Evolutionary conservation across 306 rosid genomes (phyloP).

Genomic region (Ormosia emarginata): DNA sequence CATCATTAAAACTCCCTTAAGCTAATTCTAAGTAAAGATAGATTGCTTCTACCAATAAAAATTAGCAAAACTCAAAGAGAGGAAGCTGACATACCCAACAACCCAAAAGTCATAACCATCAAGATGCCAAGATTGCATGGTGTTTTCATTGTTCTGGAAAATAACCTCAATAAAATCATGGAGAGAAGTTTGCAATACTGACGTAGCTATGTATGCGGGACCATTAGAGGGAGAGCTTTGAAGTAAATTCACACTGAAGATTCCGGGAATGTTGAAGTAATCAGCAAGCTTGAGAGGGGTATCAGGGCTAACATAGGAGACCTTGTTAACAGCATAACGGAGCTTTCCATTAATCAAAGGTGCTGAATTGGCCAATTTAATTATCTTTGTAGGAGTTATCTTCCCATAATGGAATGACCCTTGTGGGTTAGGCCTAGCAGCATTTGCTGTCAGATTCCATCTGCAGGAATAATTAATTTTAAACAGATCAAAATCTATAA

Average conservation of each 20-base stretch:
- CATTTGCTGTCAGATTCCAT: conserved; percentile 97
- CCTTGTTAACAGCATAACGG: conserved; percentile 72
- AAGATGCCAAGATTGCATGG: conserved; percentile 86
- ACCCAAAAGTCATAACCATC: conserved; percentile 99
- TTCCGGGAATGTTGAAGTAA: conserved; percentile 83
- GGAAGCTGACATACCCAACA: conserved; percentile 62
- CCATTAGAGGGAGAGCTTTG: conserved; percentile 57
- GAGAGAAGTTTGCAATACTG: conserved; percentile 54
- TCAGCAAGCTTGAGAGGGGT: conserved; percentile 98
- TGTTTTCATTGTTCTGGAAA: conserved; percentile 77
- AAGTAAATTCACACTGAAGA: conserved; percentile 55
- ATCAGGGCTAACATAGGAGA: conserved; percentile 71
- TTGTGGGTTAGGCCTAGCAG: conserved; percentile 99
- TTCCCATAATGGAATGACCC: conserved; percentile 94
- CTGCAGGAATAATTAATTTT: conserved; percentile 39
- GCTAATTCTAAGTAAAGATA: neutral
- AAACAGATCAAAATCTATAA: conserved; percentile 3
- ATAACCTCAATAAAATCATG: conserved; percentile 88
- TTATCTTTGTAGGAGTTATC: conserved; percentile 55
- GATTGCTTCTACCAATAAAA: conserved; percentile 1
- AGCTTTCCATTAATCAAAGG: conserved; percentile 75
- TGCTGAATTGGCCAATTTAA: conserved; percentile 73
- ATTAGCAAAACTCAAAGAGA: neutral
- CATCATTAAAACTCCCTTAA: neutral
- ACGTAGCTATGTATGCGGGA: conserved; percentile 52